Conservation (phyloP, 306 rosid genomes). For the Astragalus glycyphyllos region DNA sequence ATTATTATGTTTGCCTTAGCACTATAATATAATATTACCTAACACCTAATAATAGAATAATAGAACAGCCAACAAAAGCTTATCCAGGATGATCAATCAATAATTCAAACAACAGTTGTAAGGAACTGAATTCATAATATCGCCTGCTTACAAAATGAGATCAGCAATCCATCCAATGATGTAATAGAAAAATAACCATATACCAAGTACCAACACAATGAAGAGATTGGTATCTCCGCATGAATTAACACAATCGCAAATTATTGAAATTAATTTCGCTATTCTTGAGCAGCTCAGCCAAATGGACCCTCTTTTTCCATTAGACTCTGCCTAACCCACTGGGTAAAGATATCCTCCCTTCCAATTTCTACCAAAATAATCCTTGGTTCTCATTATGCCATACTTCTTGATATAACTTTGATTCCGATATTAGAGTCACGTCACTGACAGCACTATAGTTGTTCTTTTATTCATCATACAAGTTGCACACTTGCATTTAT, state of each 20-base stretch:
- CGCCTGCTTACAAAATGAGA: slow-evolving; percentile 27
- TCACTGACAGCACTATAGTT: slow-evolving; percentile 21
- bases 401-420: slow-evolving; percentile 2
- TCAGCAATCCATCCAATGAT: slow-evolving; percentile 9
- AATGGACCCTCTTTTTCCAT: slow-evolving; percentile 8
- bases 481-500: slow-evolving; percentile 15
- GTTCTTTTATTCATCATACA: slow-evolving; percentile 13
- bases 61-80: slow-evolving; percentile 11
- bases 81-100: slow-evolving; percentile 15
- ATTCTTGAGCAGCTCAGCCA: neutral
- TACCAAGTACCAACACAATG: neutral
- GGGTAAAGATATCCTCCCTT: slow-evolving; percentile 10
- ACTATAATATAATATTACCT: neutral
- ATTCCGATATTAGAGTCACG: slow-evolving; percentile 21
- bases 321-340: slow-evolving; percentile 6
- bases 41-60: neutral
- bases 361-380: slow-evolving; percentile 19
- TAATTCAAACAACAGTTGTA: slow-evolving; percentile 15
- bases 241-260: slow-evolving; percentile 9
- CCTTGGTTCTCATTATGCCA: slow-evolving; percentile 13
- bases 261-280: slow-evolving; percentile 27
- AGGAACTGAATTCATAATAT: slow-evolving; percentile 10
- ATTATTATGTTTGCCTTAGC: neutral
- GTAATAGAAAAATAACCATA: slow-evolving; percentile 10
- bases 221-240: slow-evolving; percentile 8